These are phyloP conservation scores for Raffaelea ambrosiae DNA, from an alignment of 2,329 filamentous ascomycete genomes.

Conservation along the genomic window DNA sequence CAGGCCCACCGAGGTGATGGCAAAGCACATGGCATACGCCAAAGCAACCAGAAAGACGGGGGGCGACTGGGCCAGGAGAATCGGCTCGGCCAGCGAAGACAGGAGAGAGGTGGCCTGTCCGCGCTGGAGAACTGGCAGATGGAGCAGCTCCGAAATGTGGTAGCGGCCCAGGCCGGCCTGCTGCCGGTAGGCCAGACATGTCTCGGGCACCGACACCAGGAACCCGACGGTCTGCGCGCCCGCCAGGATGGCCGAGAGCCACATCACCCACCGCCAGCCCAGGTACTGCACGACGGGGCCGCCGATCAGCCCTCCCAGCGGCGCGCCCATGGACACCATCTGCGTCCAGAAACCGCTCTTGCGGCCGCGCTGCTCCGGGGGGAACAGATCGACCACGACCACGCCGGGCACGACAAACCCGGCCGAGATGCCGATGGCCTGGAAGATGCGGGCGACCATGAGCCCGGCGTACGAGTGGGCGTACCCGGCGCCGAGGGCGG, in stretches of 20 bases:
- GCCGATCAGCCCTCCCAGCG: slow-evolving; percentile 13
- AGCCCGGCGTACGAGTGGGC: slow-evolving; percentile 17
- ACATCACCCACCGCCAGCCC: slow-evolving; percentile 18
- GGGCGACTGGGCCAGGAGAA: neutral
- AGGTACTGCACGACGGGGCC: slow-evolving; percentile 12
- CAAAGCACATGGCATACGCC: neutral
- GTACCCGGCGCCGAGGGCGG: slow-evolving; percentile 14
- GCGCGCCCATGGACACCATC: slow-evolving; percentile 14
- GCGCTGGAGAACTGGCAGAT: neutral
- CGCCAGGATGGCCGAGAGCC: neutral
- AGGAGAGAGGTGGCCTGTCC: neutral
- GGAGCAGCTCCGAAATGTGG: neutral
- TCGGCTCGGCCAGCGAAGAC: neutral
- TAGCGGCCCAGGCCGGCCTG: no score
- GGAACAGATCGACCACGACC: slow-evolving; percentile 23
- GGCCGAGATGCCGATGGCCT: slow-evolving; percentile 17
- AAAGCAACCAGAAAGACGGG: neutral
- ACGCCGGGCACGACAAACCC: slow-evolving; percentile 23
- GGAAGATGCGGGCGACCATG: slow-evolving; percentile 19
- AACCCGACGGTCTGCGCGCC: neutral
- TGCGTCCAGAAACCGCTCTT: slow-evolving; percentile 13
- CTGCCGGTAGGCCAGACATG: neutral
- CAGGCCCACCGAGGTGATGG: neutral
- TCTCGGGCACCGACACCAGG: neutral
- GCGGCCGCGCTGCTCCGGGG: slow-evolving; percentile 19